Percentiles rank a stretch among this genome's conserved stretches.
Evolutionary conservation across 371 early-diverging fungal species (phyloP).

Genomic region (Thermomucor indicae-seudaticae): DNA sequence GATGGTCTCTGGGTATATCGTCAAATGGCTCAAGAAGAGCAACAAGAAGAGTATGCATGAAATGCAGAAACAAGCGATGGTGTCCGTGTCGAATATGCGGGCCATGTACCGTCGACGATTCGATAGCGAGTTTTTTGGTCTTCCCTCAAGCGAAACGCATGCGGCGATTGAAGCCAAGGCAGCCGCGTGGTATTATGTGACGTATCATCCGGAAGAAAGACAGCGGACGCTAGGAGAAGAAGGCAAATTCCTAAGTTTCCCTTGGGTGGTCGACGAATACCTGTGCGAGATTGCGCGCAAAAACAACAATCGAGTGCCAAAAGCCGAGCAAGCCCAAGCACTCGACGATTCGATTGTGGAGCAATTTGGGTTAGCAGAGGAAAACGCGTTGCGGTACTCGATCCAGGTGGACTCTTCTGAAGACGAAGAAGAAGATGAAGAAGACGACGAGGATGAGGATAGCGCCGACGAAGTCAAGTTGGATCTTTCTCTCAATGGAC

Average conservation of each 20-base stretch:
- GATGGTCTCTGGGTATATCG: constrained; percentile 38
- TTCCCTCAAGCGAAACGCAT: constrained; percentile 8
- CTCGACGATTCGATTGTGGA: no score
- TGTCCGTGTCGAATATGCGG: constrained; percentile 31
- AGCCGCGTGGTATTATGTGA: constrained; percentile 68
- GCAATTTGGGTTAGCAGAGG: no score
- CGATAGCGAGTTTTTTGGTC: constrained; percentile 12
- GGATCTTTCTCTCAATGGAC: no score
- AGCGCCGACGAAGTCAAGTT: no score
- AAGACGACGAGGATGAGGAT: no score
- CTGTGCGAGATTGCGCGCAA: constrained; percentile 45
- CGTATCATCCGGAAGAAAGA: constrained; percentile 45
- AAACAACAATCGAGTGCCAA: constrained; percentile 9
- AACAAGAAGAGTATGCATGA: constrained; percentile 41
- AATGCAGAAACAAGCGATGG: constrained; percentile 36
- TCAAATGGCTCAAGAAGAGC: constrained; percentile 38
- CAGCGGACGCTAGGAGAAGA: constrained; percentile 15
- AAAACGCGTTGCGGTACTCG: no score
- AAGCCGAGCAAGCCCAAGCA: no score
- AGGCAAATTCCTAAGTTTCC: constrained; percentile 49
- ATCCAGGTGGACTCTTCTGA: no score
- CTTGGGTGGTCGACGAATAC: constrained; percentile 56
- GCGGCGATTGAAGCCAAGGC: constrained; percentile 39
- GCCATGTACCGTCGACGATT: constrained; percentile 40
- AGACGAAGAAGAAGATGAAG: no score